Base-by-base conservation (phyloP, 345 rosid genomes). In the Diplotaxis tenuifolia region DNA sequence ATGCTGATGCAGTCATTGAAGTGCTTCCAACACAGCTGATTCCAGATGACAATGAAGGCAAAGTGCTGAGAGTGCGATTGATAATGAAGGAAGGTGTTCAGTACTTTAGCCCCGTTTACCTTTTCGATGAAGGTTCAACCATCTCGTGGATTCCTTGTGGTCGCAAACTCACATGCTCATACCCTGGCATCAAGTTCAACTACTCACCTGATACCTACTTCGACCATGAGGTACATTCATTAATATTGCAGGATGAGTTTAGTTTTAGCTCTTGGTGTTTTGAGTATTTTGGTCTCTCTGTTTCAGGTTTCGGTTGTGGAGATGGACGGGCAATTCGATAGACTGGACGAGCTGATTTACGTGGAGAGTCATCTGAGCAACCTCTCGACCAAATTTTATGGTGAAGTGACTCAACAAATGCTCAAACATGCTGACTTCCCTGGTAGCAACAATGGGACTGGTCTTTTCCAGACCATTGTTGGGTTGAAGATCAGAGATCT, bases 261-360 rank as follows among this genome's bases (percentile, higher is more conserved):
- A 20, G 55, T 18, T 18, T 36, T 40, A 19, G 25, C 23, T 52
- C 56, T 52, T 52, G 25, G 57, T n/a, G n/a, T n/a, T 52, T 52
- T 52, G 27, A 52, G 25, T 25, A 52, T 52, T 20, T 50, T 16
- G 11, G n/a, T 62, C 50, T 52, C 54, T 38, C 12, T 22, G 36
- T 55, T 28, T 58, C 10, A 94, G 98, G 99, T 95, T 19, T 91
- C 99, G 2, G 82, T 88, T 69, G 19, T 95, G 84, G 99, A 95
- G 81, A 94, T 95, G 99, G 97, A 95, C 67, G 99, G 99, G 18
- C 89, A 88, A 65, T 91, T 95, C 19, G 97, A 95, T 75, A 89
- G 99, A 83, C 78, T 91, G 78, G 99, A 95, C 68, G 99, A 95
- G 81, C 88, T 91, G 62, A 95, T 95, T 9, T 95, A 95, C 25